A percentile compares a stretch with the other conserved stretches of the same genome.
phyloP scores from a whole-genome alignment of 805 yeast species.

The Scheffersomyces ergatensis region DNA sequence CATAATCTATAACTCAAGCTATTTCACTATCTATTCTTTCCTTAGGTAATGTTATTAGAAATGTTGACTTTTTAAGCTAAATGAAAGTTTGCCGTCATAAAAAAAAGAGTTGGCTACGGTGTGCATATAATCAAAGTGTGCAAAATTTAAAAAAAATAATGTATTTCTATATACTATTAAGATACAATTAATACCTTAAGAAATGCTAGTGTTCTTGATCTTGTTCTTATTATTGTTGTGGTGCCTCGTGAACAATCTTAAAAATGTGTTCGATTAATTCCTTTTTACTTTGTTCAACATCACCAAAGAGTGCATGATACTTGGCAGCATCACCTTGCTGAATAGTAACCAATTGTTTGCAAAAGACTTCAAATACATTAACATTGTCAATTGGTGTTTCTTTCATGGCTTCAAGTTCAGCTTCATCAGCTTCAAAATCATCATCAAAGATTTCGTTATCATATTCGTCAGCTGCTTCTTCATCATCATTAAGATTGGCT shows the following conservation, averaged over 20 bases:
- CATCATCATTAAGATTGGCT: conserved; percentile 1
- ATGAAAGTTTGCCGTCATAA: background rate
- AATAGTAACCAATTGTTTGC: conserved; percentile 48
- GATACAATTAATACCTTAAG: no score
- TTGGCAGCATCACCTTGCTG: conserved; percentile 46
- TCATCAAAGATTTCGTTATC: conserved; percentile 28
- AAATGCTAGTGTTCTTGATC: background rate
- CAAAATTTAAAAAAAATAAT: background rate
- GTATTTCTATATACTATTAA: no score
- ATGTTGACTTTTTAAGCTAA: no score
- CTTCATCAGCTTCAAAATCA: conserved; percentile 59
- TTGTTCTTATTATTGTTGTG: no score
- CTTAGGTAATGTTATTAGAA: no score
- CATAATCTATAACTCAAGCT: no score
- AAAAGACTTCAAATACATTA: conserved; percentile 68
- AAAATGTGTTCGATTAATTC: conserved; percentile 28
- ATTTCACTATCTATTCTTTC: no score
- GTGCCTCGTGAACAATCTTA: conserved; percentile 17
- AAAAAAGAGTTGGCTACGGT: background rate
- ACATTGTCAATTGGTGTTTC: conserved; percentile 76
- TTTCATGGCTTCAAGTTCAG: conserved; percentile 76
- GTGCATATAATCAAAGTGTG: background rate
- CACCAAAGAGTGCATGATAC: conserved; percentile 49
- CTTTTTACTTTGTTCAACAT: conserved; percentile 32
- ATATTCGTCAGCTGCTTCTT: conserved; percentile 17